phyloP scores from a whole-genome alignment of 2,329 filamentous ascomycete species.

The Dactylonectria macrodidyma region DNA sequence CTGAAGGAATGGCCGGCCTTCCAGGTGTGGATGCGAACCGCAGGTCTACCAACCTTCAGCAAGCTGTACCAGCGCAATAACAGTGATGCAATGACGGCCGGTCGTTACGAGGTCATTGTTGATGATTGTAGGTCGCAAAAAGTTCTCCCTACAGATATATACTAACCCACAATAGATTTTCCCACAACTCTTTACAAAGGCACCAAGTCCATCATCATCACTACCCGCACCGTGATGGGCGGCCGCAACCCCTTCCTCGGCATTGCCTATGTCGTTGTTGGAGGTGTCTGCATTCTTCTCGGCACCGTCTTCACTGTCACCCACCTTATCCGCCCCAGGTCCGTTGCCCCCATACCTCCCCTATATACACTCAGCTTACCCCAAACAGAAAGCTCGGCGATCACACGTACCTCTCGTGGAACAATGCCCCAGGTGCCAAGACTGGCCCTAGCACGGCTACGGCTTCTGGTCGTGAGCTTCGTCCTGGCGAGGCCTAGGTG shows the following conservation, averaged over 20 bases:
- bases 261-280: constrained; percentile 95
- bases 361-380: constrained; percentile 18
- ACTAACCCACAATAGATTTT: constrained; percentile 74
- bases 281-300: constrained; percentile 91
- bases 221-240: constrained; percentile 92
- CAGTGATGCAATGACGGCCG: constrained; percentile 73
- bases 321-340: constrained; percentile 93
- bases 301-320: constrained; percentile 91
- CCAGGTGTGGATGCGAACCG: constrained; percentile 99
- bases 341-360: constrained; percentile 51
- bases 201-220: constrained; percentile 91
- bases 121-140: constrained; percentile 76
- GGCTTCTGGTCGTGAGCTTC: constrained; percentile 71
- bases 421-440: constrained; percentile 70
- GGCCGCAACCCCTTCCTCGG: constrained; percentile 96
- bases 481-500: constrained; percentile 60
- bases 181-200: constrained; percentile 84
- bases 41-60: constrained; percentile 93
- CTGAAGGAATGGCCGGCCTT: constrained; percentile 85
- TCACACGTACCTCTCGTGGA: constrained; percentile 98
- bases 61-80: constrained; percentile 93
- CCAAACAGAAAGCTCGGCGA: constrained; percentile 91
- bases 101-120: constrained; percentile 84
- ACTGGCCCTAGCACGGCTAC: constrained; percentile 59
- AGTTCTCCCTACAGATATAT: not conserved